Conservation (phyloP, 768 basidiomycete genomes). For the Amanita exitialis region DNA sequence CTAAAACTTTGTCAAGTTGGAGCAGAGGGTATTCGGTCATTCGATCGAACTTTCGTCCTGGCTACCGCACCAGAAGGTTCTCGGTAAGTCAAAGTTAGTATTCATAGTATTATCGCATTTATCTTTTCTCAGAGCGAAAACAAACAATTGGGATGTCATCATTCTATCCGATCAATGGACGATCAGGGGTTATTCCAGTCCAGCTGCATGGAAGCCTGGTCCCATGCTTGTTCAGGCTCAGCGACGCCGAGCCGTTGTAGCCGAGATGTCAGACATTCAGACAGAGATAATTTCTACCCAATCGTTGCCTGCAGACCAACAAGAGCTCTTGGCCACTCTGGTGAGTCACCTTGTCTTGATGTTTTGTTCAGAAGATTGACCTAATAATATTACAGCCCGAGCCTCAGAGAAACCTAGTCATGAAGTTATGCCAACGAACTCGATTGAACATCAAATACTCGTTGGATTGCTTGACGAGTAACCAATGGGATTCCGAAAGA, state of each 20-base stretch:
- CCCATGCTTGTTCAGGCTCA: conserved; percentile 62
- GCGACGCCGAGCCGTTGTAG: conserved; percentile 13
- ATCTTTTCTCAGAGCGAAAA: conserved; percentile 45
- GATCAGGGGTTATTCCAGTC: conserved; percentile 76
- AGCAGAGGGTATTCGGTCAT: conserved; percentile 74
- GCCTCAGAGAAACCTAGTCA: conserved; percentile 57
- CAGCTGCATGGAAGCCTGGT: conserved; percentile 70
- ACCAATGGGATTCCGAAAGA: conserved; percentile 73
- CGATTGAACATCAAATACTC: conserved; percentile 72
- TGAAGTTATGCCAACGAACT: conserved; percentile 65
- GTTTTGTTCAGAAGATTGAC: conserved; percentile 4
- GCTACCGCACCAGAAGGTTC: conserved; percentile 75
- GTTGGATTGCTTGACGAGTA: conserved; percentile 76
- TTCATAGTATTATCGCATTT: background rate
- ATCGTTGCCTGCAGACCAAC: conserved; percentile 32
- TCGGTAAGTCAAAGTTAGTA: conserved; percentile 42
- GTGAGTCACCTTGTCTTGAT: conserved; percentile 31
- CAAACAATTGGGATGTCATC: conserved; percentile 81
- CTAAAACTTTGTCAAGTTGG: conserved; percentile 16
- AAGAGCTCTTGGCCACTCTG: conserved; percentile 41
- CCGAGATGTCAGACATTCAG: conserved; percentile 15
- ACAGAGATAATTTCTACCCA: conserved; percentile 15
- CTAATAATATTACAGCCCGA: conserved; percentile 38
- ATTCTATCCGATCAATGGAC: conserved; percentile 86
- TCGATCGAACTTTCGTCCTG: conserved; percentile 87